Evolutionary conservation across 2,329 filamentous ascomycete species (phyloP), one percentile per base, ranked within the genome.

Genomic region (Venturia nashicola): DNA sequence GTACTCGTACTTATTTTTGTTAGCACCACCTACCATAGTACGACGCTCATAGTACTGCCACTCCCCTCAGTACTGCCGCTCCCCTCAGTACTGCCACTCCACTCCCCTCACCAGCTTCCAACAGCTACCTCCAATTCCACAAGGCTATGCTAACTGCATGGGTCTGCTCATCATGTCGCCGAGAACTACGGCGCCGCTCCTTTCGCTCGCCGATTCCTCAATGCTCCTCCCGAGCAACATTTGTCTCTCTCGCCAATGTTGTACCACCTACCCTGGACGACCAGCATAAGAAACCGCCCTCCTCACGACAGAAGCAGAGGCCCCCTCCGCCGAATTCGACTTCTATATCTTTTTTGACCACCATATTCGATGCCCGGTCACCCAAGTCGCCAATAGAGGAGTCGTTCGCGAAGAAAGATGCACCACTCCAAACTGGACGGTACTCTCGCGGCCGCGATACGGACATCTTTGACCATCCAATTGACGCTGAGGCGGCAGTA

Each of bases 131-230:
- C 44, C 44, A 27, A 1, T 27, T 51, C 46, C 20, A 27, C 20
- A 27, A 51, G 51, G 51, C 11, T 27, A 61, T 48, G 55, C 34
- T 16, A 67, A 65, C 61, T 66, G 62, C 55, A 61, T 61, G 23
- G 62, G 32, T 62, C 9, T 62, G 61, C 36, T 39, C 61, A n/a
- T 48, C 42, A 65, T 68, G 67, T 63, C 66, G 66, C 57, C 43
- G 64, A 63, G 34, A 36, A 32, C 59, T 65, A 14, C 59, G 23
- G 11, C 46, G 54, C 23, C 57, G 63, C 40, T 20, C 48, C 5
- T 34, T 48, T 11, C 59, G 20, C 6, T 36, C 43, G 54, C 12
- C 42, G 6, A 11, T 14, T n/a, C 43, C 36, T 32, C 62, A 62
- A 62, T 59, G 63, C 48, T 62, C 27, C 6, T 59, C 59, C 23